Evolutionary conservation across 805 yeast genomes (phyloP).

Genomic region (Candida railenensis): DNA sequence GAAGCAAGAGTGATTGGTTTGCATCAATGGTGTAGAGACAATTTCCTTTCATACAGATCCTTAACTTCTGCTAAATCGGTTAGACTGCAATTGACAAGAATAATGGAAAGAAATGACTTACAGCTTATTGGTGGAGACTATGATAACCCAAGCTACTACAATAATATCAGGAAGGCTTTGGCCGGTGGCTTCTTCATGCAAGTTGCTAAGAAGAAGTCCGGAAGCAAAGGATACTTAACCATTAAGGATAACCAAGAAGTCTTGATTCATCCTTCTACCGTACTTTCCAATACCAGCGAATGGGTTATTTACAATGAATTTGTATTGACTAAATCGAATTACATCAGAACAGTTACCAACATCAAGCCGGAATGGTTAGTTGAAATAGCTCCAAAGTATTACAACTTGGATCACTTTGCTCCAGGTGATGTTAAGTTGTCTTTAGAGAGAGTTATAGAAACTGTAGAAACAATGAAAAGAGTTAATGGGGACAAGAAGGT

Average conservation of each 20-base stretch:
- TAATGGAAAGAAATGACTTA: conserved; percentile 80
- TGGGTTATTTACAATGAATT: conserved; percentile 96
- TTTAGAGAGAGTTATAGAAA: conserved; percentile 56
- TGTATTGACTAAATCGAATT: conserved; percentile 89
- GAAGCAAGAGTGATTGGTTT: conserved; percentile 67
- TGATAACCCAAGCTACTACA: conserved; percentile 62
- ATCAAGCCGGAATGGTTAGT: conserved; percentile 91
- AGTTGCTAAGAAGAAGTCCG: conserved; percentile 85
- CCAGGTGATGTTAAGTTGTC: conserved; percentile 73
- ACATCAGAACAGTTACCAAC: conserved; percentile 89
- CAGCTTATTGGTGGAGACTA: conserved; percentile 66
- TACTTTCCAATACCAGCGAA: conserved; percentile 82
- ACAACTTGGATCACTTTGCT: conserved; percentile 58
- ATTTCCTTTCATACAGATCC: conserved; percentile 81
- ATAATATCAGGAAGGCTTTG: conserved; percentile 80
- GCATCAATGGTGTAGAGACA: conserved; percentile 88
- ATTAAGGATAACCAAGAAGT: conserved; percentile 97
- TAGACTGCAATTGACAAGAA: conserved; percentile 73
- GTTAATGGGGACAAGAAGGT: conserved; percentile 11
- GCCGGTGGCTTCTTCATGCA: conserved; percentile 98
- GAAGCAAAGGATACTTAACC: conserved; percentile 77
- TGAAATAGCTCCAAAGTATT: conserved; percentile 74
- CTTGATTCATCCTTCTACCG: conserved; percentile 89
- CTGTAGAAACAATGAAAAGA: conserved; percentile 43
- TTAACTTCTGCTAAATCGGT: conserved; percentile 84